Percentiles rank a stretch among this genome's conserved stretches.
Evolutionary conservation across 2,329 filamentous ascomycete species (phyloP).

Genomic region (Ophiocordyceps australis): DNA sequence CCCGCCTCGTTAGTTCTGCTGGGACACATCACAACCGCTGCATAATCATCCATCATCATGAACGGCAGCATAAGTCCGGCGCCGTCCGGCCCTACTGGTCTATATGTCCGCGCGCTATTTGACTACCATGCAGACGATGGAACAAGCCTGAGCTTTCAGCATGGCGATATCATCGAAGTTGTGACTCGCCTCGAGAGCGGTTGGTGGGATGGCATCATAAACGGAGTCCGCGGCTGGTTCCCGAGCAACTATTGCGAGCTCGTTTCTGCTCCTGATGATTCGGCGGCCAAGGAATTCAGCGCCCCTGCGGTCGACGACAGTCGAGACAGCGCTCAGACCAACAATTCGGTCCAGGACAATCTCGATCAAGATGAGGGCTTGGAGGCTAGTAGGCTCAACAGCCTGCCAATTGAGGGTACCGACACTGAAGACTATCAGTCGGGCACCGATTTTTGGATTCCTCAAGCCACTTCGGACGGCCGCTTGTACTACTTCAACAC

Average conservation of each 20-base stretch:
- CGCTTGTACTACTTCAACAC: constrained; percentile 97
- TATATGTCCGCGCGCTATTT: constrained; percentile 92
- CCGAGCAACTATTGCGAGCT: constrained; percentile 96
- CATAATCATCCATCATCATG: constrained; percentile 19
- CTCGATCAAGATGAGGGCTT: constrained; percentile 49
- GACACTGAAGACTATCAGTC: constrained; percentile 49
- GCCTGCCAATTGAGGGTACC: constrained; percentile 51
- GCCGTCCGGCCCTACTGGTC: constrained; percentile 45
- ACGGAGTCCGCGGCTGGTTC: constrained; percentile 94
- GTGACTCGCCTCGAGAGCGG: constrained; percentile 96
- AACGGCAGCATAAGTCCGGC: constrained; percentile 42
- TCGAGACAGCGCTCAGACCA: constrained; percentile 42
- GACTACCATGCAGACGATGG: constrained; percentile 96
- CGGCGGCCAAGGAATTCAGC: no score
- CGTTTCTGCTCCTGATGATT: constrained; percentile 58
- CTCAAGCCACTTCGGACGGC: constrained; percentile 86
- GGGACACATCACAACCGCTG: constrained; percentile 6
- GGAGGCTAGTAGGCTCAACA: constrained; percentile 38
- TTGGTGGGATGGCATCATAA: constrained; percentile 99
- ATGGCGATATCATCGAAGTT: constrained; percentile 95
- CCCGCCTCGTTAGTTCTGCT: constrained; percentile 4
- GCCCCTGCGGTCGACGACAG: no score
- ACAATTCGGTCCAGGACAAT: constrained; percentile 48
- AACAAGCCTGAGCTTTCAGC: constrained; percentile 89
- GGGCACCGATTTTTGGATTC: constrained; percentile 94